Percentiles rank a stretch among this genome's conserved stretches.
These are phyloP conservation scores for Kodamaea jinghongensis DNA, from an alignment of 805 yeast species.

Conservation along the genomic window DNA sequence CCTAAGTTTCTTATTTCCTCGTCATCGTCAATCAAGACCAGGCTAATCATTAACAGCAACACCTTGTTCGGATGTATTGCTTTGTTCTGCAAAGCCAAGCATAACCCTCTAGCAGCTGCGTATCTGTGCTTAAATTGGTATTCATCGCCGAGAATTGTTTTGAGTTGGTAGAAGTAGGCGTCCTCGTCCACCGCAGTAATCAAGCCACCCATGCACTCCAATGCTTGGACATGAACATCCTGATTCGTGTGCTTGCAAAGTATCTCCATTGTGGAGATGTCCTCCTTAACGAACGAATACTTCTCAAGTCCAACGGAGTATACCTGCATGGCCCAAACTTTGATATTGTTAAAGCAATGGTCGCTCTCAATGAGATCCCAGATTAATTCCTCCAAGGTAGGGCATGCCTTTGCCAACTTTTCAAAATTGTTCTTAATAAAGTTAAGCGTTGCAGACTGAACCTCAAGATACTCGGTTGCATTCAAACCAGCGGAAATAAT, in stretches of 20 bases:
- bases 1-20: slow-evolving; percentile 52
- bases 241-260: slow-evolving; percentile 4
- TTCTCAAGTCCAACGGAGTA: slow-evolving; percentile 20
- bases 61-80: neutral
- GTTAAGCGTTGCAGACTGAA: slow-evolving; percentile 26
- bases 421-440: slow-evolving; percentile 18
- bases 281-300: neutral
- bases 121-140: slow-evolving; percentile 44
- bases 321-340: slow-evolving; percentile 38
- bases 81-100: slow-evolving; percentile 16
- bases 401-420: neutral
- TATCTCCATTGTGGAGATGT: too few relatives aligned
- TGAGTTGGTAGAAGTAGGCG: slow-evolving; percentile 15
- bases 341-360: slow-evolving; percentile 42
- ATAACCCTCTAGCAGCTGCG: slow-evolving; percentile 45
- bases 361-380: slow-evolving; percentile 21
- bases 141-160: slow-evolving; percentile 36
- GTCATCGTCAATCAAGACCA: slow-evolving; percentile 64
- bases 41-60: slow-evolving; percentile 22
- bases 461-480: slow-evolving; percentile 4
- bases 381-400: slow-evolving; percentile 9
- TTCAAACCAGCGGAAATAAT: slow-evolving; percentile 32
- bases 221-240: slow-evolving; percentile 23
- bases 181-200: slow-evolving; percentile 20
- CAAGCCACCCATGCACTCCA: slow-evolving; percentile 52